Base-by-base conservation (phyloP, 2,329 filamentous ascomycete genomes). In the Botryotinia convoluta region DNA sequence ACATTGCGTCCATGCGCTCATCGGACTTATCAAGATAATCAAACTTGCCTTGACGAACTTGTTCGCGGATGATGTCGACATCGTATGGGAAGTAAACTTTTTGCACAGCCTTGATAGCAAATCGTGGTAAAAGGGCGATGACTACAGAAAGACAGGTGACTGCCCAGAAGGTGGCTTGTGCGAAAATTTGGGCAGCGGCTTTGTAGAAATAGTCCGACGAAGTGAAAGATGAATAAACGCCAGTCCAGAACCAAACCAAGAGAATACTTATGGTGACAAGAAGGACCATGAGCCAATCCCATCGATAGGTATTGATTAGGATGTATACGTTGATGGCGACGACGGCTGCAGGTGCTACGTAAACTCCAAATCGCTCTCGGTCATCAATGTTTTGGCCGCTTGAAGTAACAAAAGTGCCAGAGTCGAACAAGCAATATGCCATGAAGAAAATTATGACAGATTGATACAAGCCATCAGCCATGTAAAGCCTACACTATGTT, bases 161-260 rank as follows among this genome's bases (percentile, higher is more conserved):
- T 29, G 93, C 91, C 96, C 96, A 99, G 85, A 98, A 99, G 1
- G 90, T 90, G 61, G 95, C 86, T 74, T 93, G 87, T 42, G 89
- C 89, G 77, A 97, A 98, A 16, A 97, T 89, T 83, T 98, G 89
- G 1, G 87, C 83, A 7, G 90, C 95, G 3, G 93, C 88, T 76
- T 92, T 86, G 84, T 95, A 98, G 83, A 98, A 93, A 79, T 89
- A 89, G 3, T 87, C 86, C 0, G 91, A 90, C 10, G 77, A 76
- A 10, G 67, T 74, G 72, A 80, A 90, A 45, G 82, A 83, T 7
- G 79, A 82, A 84, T 97, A 99, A 54, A 97, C 87, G 44, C 94
- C 96, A 9, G 96, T 98, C 94, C 96, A 98, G 84, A 97, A 92
- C 86, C 94, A 99, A 80, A 98, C 89, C 79, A 98, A 89, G 44